Conservation (phyloP, 192 early-diverging fungal species). For the Martensiomyces pterosporus region DNA sequence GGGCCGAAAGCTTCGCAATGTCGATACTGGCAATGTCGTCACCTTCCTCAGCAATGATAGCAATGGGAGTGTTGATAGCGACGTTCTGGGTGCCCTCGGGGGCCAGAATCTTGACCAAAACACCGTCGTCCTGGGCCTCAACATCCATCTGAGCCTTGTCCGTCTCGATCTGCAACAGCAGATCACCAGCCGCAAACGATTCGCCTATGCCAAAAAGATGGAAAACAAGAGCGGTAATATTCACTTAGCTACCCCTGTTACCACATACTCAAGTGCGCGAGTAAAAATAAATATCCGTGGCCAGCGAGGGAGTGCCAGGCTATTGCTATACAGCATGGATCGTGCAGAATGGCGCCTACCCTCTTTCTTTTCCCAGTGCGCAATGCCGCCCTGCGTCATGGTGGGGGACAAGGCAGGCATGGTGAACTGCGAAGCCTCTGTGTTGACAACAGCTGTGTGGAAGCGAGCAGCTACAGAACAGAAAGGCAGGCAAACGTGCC, state of each 20-base stretch:
- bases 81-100: constrained; percentile 62
- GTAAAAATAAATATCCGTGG: too few relatives aligned
- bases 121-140: constrained; percentile 97
- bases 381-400: constrained; percentile 95
- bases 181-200: constrained; percentile 81
- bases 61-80: constrained; percentile 71
- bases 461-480: constrained; percentile 60
- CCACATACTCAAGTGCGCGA: too few relatives aligned
- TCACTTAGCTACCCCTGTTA: too few relatives aligned
- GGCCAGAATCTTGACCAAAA: constrained; percentile 88
- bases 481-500: too few relatives aligned
- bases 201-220: constrained; percentile 57
- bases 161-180: constrained; percentile 92
- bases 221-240: not conserved
- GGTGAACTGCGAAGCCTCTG: constrained; percentile 55
- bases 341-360: constrained; percentile 2
- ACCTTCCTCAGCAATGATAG: constrained; percentile 83
- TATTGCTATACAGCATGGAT: too few relatives aligned
- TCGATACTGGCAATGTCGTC: constrained; percentile 79
- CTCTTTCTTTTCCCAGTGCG: constrained; percentile 89
- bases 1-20: constrained; percentile 48
- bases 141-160: constrained; percentile 99
- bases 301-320: too few relatives aligned
- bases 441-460: constrained; percentile 48
- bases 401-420: constrained; percentile 99